phyloP scores from a whole-genome alignment of 495 filamentous ascomycete genomes.

The Aspergillus ostianus region DNA sequence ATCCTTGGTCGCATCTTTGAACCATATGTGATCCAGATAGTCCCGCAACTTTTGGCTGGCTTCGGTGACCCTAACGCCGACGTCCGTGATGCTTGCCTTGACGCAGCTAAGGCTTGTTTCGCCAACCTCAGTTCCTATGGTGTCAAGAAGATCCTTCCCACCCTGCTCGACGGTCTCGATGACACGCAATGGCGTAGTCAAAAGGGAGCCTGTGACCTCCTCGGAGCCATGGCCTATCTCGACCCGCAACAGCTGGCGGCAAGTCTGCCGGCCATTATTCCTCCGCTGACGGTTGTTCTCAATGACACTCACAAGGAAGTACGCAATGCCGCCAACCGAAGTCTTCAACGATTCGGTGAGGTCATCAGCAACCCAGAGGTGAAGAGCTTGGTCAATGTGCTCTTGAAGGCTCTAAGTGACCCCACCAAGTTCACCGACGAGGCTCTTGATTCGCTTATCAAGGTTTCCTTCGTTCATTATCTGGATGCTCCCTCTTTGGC shows the following conservation, averaged over 20 bases:
- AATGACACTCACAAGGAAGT: constrained; percentile 99
- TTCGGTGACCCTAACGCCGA: constrained; percentile 88
- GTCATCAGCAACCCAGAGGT: constrained; percentile 98
- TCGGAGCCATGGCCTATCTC: constrained; percentile 97
- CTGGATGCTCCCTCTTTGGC: constrained; percentile 93
- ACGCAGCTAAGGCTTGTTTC: constrained; percentile 93
- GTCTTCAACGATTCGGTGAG: constrained; percentile 94
- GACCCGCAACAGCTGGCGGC: constrained; percentile 90
- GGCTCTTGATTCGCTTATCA: constrained; percentile 89
- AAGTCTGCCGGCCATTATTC: constrained; percentile 93
- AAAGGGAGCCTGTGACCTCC: constrained; percentile 92
- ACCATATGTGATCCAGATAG: constrained; percentile 92
- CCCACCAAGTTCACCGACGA: constrained; percentile 97
- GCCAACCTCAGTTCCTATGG: constrained; percentile 90
- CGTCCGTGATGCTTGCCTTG: constrained; percentile 88
- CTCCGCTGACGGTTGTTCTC: constrained; percentile 85
- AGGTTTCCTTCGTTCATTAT: constrained; percentile 93
- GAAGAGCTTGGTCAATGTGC: constrained; percentile 80
- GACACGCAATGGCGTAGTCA: constrained; percentile 97
- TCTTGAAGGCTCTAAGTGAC: constrained; percentile 95
- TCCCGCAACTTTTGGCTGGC: constrained; percentile 82
- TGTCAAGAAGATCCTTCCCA: constrained; percentile 91
- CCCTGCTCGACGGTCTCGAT: constrained; percentile 86
- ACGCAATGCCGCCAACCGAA: constrained; percentile 84
- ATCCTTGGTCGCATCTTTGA: constrained; percentile 88